These are phyloP conservation scores for Suillus brevipes DNA, from an alignment of 768 basidiomycete genomes.

Conservation along the genomic window DNA sequence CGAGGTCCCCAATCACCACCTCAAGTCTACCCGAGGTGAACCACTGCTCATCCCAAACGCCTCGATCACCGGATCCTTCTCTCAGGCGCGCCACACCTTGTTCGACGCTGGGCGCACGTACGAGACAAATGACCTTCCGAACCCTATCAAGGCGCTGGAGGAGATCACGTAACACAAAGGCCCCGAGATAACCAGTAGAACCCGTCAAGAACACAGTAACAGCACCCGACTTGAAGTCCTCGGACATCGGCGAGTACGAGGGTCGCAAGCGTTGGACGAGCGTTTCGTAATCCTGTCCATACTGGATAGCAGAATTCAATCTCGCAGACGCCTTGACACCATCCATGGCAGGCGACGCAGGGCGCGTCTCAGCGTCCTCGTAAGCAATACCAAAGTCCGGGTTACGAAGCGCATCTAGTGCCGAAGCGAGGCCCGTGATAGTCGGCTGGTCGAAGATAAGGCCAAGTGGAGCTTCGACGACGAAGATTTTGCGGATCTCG, in stretches of 20 bases:
- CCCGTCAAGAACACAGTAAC: constrained; percentile 93
- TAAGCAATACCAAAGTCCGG: constrained; percentile 76
- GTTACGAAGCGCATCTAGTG: constrained; percentile 73
- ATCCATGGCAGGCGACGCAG: constrained; percentile 19
- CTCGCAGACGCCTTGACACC: constrained; percentile 21
- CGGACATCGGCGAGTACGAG: constrained; percentile 61
- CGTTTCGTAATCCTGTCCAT: constrained; percentile 74
- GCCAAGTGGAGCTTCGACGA: constrained; percentile 87
- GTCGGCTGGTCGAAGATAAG: constrained; percentile 92
- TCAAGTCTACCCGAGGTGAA: constrained; percentile 63
- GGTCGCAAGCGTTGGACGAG: constrained; percentile 58
- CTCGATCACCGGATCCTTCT: constrained; percentile 72
- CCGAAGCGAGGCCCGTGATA: constrained; percentile 69
- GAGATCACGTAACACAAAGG: constrained; percentile 84
- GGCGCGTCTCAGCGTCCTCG: constrained; percentile 25
- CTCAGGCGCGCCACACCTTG: constrained; percentile 69
- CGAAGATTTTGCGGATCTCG: constrained; percentile 90
- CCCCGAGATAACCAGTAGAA: constrained; percentile 95
- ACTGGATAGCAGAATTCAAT: constrained; percentile 46
- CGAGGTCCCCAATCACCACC: constrained; percentile 83
- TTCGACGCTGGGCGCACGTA: constrained; percentile 66
- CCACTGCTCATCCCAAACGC: constrained; percentile 91
- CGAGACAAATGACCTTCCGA: constrained; percentile 88
- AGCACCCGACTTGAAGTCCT: constrained; percentile 51
- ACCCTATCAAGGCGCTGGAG: constrained; percentile 63